These are phyloP conservation scores for Aspergillus eucalypticola DNA, from an alignment of 2,329 filamentous ascomycete species.

Conservation along the genomic window DNA sequence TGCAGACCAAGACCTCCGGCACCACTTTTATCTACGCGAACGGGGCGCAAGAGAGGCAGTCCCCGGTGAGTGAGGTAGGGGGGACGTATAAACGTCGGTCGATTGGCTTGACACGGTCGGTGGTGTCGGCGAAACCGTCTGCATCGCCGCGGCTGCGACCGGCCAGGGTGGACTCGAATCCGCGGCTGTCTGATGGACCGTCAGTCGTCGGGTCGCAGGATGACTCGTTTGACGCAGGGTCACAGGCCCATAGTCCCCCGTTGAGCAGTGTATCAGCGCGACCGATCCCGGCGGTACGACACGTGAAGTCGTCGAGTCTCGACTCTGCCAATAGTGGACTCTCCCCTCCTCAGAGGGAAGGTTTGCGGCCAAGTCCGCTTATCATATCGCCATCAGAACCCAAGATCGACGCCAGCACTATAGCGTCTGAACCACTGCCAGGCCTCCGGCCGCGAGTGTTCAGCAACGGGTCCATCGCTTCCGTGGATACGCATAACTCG, in stretches of 20 bases:
- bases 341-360: conserved; percentile 17
- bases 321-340: conserved; percentile 27
- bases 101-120: conserved; percentile 31
- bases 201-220: conserved; percentile 26
- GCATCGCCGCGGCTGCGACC: conserved; percentile 36
- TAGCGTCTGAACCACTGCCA: conserved; percentile 30
- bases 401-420: conserved; percentile 19
- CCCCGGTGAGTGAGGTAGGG: conserved; percentile 7
- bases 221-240: conserved; percentile 18
- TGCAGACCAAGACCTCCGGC: conserved; percentile 27
- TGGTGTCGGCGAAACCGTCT: conserved; percentile 24
- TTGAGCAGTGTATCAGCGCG: conserved; percentile 20
- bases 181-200: conserved; percentile 27
- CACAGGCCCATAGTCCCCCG: conserved; percentile 24
- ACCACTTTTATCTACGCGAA: conserved; percentile 43
- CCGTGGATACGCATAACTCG: conserved; percentile 41
- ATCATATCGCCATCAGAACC: conserved; percentile 31
- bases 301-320: conserved; percentile 38
- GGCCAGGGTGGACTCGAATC: conserved; percentile 29
- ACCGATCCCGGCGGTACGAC: conserved; percentile 22
- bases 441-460: conserved; percentile 32
- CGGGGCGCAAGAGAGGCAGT: conserved; percentile 34
- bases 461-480: conserved; percentile 35
- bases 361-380: conserved; percentile 34
- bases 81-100: conserved; percentile 30